phyloP scores from a whole-genome alignment of 345 rosid genomes.

The Brassica rapa region DNA sequence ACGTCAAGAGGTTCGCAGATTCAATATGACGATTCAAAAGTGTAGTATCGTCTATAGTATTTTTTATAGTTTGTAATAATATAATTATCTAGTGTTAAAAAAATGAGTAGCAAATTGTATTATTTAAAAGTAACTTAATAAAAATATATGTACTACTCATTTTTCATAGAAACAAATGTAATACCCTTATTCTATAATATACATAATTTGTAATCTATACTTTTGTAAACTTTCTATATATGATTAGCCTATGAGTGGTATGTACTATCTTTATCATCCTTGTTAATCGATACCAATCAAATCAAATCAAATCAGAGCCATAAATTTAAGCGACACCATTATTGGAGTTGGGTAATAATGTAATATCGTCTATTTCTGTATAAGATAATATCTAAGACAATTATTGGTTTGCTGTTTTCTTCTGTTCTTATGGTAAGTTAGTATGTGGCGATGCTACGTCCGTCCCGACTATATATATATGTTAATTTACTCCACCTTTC shows the following conservation, averaged over 20 bases:
- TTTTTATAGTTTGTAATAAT: too few species aligned
- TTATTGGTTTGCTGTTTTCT: not conserved
- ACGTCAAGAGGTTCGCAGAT: too few species aligned
- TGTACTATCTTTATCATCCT: not conserved
- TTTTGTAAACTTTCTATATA: not conserved
- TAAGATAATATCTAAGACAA: not conserved
- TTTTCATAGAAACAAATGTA: not conserved
- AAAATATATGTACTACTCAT: not conserved
- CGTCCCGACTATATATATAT: not conserved
- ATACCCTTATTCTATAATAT: not conserved
- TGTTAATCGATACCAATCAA: not conserved
- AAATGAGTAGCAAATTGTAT: not conserved
- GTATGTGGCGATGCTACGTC: not conserved
- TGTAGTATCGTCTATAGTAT: too few species aligned
- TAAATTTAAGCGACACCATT: not conserved
- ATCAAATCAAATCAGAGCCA: not conserved
- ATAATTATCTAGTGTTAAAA: not conserved
- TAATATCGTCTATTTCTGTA: not conserved
- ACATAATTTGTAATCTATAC: not conserved
- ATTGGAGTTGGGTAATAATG: not conserved
- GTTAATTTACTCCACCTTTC: not conserved
- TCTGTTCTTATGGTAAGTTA: not conserved
- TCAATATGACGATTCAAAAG: too few species aligned
- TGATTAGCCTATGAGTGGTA: not conserved
- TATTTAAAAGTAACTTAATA: not conserved